phyloP scores from a whole-genome alignment of 2,329 filamentous ascomycete species.

The Aureobasidium sp. region DNA sequence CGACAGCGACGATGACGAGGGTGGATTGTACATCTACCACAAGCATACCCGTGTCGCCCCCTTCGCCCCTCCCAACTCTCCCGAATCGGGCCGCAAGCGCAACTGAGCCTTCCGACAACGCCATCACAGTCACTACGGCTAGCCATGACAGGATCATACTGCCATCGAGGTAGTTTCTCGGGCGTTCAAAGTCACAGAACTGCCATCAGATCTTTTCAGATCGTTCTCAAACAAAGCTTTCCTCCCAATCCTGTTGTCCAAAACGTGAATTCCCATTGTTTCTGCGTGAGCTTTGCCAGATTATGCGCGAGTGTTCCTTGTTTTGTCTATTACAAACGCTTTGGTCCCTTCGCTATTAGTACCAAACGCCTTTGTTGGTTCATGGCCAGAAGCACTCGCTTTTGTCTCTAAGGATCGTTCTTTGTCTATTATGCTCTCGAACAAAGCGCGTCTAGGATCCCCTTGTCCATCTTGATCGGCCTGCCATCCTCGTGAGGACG shows the following conservation, averaged over 20 bases:
- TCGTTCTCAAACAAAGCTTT: neutral
- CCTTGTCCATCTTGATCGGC: accelerated
- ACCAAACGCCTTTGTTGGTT: too few species aligned
- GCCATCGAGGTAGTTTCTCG: neutral
- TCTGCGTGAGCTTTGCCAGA: neutral
- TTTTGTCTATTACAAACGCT: too few species aligned
- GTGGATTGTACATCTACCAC: neutral
- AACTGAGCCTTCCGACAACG: neutral
- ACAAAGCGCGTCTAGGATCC: neutral
- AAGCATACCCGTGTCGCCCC: neutral
- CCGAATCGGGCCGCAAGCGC: neutral
- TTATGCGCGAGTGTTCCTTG: neutral
- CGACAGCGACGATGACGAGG: neutral
- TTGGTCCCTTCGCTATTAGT: too few species aligned
- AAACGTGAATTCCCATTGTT: neutral
- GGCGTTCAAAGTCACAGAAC: neutral
- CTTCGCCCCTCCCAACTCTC: neutral
- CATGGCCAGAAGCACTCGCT: neutral
- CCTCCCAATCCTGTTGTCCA: neutral
- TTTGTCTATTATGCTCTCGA: neutral
- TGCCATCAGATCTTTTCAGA: neutral
- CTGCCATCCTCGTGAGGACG: neutral
- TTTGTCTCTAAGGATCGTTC: neutral
- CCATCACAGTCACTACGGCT: neutral
- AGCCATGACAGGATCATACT: neutral